Conservation (phyloP, 2,329 filamentous ascomycete species). For the Aspergillus sp. region DNA sequence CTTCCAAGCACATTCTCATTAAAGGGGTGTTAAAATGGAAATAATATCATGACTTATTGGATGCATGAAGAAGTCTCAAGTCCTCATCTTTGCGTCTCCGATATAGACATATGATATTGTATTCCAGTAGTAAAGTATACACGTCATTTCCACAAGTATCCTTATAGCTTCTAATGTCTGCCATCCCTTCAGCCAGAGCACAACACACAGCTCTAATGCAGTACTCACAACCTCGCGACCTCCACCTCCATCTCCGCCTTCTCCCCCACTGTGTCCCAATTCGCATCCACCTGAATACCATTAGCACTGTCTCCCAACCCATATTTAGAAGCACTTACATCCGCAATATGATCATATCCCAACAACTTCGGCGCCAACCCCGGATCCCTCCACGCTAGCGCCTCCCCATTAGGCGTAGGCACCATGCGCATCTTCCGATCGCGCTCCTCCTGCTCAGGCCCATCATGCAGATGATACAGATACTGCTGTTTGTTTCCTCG, state of each 20-base stretch:
- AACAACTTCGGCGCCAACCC: constrained; percentile 42
- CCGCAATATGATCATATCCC: constrained; percentile 43
- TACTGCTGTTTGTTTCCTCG: constrained; percentile 63
- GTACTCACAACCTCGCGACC: not conserved
- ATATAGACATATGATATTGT: too few species aligned
- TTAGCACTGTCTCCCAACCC: not conserved
- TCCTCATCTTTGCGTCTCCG: too few species aligned
- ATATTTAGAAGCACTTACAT: constrained; percentile 29
- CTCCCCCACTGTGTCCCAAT: not conserved
- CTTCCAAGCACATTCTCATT: too few species aligned
- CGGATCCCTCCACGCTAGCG: constrained; percentile 47
- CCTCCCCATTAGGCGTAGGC: constrained; percentile 43
- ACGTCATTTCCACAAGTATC: too few species aligned
- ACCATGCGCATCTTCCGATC: constrained; percentile 49
- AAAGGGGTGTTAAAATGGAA: too few species aligned
- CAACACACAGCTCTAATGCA: too few species aligned
- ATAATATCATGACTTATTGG: too few species aligned
- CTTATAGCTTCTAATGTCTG: too few species aligned
- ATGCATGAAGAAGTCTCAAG: too few species aligned
- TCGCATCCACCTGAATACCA: not conserved
- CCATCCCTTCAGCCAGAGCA: too few species aligned
- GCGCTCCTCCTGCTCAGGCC: constrained; percentile 56
- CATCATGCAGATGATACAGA: constrained; percentile 64
- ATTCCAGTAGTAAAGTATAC: too few species aligned
- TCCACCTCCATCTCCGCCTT: not conserved